Percentiles rank a stretch among this genome's conserved stretches.
Conservation (phyloP, 768 basidiomycete genomes). For the Galerina sulciceps region DNA sequence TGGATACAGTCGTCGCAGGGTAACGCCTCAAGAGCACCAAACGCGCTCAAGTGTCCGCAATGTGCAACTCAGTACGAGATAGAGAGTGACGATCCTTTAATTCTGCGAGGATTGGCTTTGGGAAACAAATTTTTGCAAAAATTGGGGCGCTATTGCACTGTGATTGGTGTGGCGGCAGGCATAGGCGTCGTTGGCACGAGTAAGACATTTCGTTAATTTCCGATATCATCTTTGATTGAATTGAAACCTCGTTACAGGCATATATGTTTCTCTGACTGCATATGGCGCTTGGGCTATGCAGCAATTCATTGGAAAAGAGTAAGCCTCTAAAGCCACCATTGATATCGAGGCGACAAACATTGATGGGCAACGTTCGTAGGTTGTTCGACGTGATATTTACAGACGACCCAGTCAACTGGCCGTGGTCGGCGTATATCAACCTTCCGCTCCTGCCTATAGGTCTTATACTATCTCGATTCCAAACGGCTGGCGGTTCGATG, state of each 20-base stretch:
- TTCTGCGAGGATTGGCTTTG: constrained; percentile 53
- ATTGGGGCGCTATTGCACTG: constrained; percentile 55
- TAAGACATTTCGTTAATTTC: constrained; percentile 33
- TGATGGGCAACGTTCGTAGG: constrained; percentile 29
- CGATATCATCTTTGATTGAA: not conserved
- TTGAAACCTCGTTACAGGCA: constrained; percentile 25
- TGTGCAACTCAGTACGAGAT: constrained; percentile 71
- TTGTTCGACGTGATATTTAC: constrained; percentile 70
- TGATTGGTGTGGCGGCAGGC: constrained; percentile 52
- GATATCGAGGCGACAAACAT: not conserved
- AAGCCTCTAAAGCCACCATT: constrained; percentile 18
- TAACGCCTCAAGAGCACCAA: constrained; percentile 53
- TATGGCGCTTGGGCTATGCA: constrained; percentile 77
- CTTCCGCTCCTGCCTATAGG: constrained; percentile 73
- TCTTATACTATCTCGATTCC: constrained; percentile 66
- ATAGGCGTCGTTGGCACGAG: constrained; percentile 65
- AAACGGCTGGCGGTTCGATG: constrained; percentile 36
- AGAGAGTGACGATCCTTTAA: constrained; percentile 61
- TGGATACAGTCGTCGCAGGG: constrained; percentile 80
- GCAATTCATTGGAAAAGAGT: constrained; percentile 75
- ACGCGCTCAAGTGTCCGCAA: constrained; percentile 82
- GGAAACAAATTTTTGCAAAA: constrained; percentile 55
- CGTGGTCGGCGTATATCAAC: constrained; percentile 75
- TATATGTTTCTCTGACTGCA: constrained; percentile 55
- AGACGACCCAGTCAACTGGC: constrained; percentile 74